These are phyloP conservation scores for Tuber magnatum DNA, from an alignment of 495 filamentous ascomycete genomes.

Conservation along the genomic window DNA sequence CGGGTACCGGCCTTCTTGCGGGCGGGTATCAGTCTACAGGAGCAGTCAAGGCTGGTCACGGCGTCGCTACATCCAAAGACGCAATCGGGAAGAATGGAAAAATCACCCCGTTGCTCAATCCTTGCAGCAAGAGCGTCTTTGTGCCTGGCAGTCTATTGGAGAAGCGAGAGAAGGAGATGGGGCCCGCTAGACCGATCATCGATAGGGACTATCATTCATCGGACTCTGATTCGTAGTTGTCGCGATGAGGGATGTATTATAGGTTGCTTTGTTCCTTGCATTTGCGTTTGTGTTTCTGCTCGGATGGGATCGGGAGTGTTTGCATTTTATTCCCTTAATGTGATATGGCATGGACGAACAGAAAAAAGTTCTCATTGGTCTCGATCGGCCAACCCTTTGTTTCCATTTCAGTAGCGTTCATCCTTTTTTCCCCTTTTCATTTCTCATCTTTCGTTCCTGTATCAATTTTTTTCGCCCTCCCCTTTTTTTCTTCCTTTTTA, in stretches of 20 bases:
- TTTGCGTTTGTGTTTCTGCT: conserved; percentile 14
- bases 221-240: conserved; percentile 12
- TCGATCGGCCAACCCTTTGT: not conserved
- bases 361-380: conserved; percentile 19
- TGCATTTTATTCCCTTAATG: conserved; percentile 18
- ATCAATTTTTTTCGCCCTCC: conserved; percentile 4
- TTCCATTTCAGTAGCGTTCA: not conserved
- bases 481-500: conserved; percentile 24
- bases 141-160: conserved; percentile 36
- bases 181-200: conserved; percentile 27
- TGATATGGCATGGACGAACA: conserved; percentile 25
- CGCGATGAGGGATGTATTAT: conserved; percentile 19
- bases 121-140: conserved; percentile 25
- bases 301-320: conserved; percentile 18
- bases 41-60: conserved; percentile 27
- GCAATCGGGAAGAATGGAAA: conserved; percentile 35
- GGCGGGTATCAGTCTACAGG: conserved; percentile 27
- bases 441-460: conserved; percentile 3
- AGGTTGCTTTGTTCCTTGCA: conserved; percentile 19
- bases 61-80: conserved; percentile 26
- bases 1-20: conserved; percentile 33
- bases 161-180: conserved; percentile 35
- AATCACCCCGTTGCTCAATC: conserved; percentile 26
- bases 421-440: not conserved
- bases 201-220: conserved; percentile 36